A percentile compares a stretch with the other conserved stretches of the same genome.
phyloP scores from a whole-genome alignment of 768 basidiomycete genomes.

The Trametopsis cervina region DNA sequence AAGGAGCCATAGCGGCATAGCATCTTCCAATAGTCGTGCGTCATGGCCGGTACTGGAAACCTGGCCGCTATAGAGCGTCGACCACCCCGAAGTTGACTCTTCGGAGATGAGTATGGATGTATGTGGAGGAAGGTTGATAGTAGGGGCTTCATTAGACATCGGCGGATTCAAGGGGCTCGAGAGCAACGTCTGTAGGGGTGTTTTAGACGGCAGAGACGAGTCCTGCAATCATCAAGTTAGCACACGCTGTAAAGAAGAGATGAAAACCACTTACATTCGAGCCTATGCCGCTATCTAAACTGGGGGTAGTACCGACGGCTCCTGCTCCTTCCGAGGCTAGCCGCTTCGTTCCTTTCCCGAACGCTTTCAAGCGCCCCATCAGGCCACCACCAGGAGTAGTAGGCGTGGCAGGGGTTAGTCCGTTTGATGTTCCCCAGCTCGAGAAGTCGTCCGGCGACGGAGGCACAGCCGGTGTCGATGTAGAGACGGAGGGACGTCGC shows the following conservation, averaged over 20 bases:
- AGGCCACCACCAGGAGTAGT: too few relatives aligned
- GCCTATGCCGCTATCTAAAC: too few relatives aligned
- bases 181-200: constrained; percentile 49
- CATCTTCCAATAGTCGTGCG: constrained; percentile 54
- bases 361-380: constrained; percentile 74
- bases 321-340: constrained; percentile 24
- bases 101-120: constrained; percentile 76
- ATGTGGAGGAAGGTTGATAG: constrained; percentile 47
- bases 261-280: too few relatives aligned
- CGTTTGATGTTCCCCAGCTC: constrained; percentile 29
- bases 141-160: constrained; percentile 63
- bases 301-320: too few relatives aligned
- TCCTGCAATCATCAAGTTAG: too few relatives aligned
- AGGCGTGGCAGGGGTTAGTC: constrained; percentile 45
- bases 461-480: constrained; percentile 26
- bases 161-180: constrained; percentile 59
- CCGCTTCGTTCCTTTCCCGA: constrained; percentile 53
- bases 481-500: constrained; percentile 40
- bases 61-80: constrained; percentile 67
- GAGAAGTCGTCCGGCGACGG: constrained; percentile 41
- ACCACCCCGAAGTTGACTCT: constrained; percentile 70
- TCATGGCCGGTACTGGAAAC: constrained; percentile 53
- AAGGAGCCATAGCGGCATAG: constrained; percentile 82
- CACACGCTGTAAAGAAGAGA: too few relatives aligned
- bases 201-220: constrained; percentile 32